phyloP scores from a whole-genome alignment of 306 rosid species.

The Medicago ruthenica region DNA sequence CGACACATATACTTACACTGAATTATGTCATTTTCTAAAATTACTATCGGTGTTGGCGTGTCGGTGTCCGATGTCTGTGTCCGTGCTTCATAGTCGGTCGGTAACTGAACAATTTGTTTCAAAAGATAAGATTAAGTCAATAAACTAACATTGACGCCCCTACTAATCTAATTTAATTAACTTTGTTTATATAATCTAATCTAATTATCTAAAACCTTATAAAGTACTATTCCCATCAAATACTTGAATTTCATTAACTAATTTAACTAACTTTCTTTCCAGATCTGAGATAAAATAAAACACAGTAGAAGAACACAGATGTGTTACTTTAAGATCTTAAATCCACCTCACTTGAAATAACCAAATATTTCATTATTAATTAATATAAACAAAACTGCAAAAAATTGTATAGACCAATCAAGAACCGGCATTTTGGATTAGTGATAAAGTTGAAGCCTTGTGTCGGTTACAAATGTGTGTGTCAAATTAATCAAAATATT shows the following conservation, averaged over 20 bases:
- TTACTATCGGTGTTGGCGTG: no score
- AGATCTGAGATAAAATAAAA: conserved; percentile 41
- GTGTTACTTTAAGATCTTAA: conserved; percentile 17
- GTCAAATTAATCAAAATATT: no score
- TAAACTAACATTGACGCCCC: background rate
- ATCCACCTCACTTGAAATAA: conserved; percentile 19
- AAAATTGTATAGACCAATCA: conserved; percentile 15
- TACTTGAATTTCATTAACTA: background rate
- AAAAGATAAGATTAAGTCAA: background rate
- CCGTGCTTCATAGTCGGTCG: no score
- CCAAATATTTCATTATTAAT: conserved; percentile 31
- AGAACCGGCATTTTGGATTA: conserved; percentile 11
- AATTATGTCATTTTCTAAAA: no score
- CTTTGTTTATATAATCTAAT: background rate
- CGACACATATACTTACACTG: no score
- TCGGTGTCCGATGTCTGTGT: no score
- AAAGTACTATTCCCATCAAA: conserved; percentile 13
- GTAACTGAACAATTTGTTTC: background rate
- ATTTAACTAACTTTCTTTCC: conserved; percentile 35
- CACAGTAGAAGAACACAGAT: conserved; percentile 19
- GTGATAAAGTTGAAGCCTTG: conserved; percentile 15
- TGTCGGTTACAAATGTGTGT: conserved; percentile 40
- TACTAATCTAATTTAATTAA: background rate
- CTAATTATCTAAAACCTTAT: conserved; percentile 8
- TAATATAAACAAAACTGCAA: conserved; percentile 6